Evolutionary conservation across 2,329 filamentous ascomycete species (phyloP).

Genomic region (Thermoascus crustaceus): DNA sequence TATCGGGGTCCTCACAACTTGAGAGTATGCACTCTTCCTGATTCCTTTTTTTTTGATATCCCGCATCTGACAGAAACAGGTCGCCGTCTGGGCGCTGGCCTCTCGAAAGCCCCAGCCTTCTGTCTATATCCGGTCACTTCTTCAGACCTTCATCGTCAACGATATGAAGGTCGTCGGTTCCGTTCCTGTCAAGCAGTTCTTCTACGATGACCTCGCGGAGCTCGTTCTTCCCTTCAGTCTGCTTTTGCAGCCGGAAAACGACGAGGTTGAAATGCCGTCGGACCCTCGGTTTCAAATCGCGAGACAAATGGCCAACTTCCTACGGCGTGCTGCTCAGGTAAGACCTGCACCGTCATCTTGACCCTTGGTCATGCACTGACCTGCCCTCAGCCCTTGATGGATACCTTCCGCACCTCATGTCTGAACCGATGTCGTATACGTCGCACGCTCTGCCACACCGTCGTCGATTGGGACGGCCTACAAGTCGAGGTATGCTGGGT

Average conservation of each 20-base stretch:
- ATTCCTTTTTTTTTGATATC: too few relatives aligned
- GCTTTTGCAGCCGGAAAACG: slow-evolving; percentile 65
- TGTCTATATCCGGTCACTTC: slow-evolving; percentile 71
- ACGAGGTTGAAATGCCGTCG: slow-evolving; percentile 64
- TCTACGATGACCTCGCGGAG: slow-evolving; percentile 74
- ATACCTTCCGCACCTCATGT: slow-evolving; percentile 74
- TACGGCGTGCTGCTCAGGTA: slow-evolving; percentile 45
- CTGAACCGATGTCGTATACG: slow-evolving; percentile 85
- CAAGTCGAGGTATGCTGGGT: slow-evolving; percentile 58
- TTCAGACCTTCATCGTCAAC: slow-evolving; percentile 68
- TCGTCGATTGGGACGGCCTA: slow-evolving; percentile 74
- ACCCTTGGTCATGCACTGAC: slow-evolving; percentile 1
- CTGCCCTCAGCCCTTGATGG: slow-evolving; percentile 60
- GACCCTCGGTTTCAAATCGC: slow-evolving; percentile 68
- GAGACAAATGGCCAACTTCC: slow-evolving; percentile 62
- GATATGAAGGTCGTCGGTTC: slow-evolving; percentile 61
- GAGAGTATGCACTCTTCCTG: slow-evolving; percentile 47
- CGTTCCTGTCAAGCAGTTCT: slow-evolving; percentile 62
- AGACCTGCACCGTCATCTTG: background rate
- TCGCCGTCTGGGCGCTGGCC: slow-evolving; percentile 66
- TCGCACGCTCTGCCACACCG: slow-evolving; percentile 77
- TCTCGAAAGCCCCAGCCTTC: slow-evolving; percentile 73
- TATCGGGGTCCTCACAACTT: slow-evolving; percentile 62
- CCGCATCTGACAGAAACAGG: slow-evolving; percentile 42
- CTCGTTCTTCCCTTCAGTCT: slow-evolving; percentile 64